These are phyloP conservation scores for Ganoderma lingzhi DNA, from an alignment of 1,284 basidiomycete genomes.

Conservation along the genomic window DNA sequence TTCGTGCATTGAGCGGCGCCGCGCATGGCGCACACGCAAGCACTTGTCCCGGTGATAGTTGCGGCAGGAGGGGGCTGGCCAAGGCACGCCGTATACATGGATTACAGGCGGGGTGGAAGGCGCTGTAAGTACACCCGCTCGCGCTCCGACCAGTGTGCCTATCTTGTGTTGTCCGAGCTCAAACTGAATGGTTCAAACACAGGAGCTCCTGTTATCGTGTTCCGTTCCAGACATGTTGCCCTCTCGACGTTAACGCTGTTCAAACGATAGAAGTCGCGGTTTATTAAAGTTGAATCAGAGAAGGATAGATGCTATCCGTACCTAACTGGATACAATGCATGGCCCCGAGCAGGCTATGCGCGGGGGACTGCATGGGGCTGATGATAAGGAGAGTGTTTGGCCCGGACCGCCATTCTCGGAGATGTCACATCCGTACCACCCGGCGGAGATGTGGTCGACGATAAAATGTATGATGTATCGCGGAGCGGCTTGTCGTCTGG, in stretches of 20 bases:
- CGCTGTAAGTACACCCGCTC: not conserved
- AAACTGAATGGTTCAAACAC: not conserved
- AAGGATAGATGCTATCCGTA: not conserved
- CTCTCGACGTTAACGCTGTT: not conserved
- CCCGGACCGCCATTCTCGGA: not conserved
- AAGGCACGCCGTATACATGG: not conserved
- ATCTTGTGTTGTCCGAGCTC: not conserved
- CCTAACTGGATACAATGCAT: not conserved
- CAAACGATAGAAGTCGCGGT: conserved; percentile 2
- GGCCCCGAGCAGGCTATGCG: not conserved
- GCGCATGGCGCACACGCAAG: not conserved
- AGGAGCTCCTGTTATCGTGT: not conserved
- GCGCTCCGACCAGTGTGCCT: not conserved
- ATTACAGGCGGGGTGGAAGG: not conserved
- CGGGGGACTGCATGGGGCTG: conserved; percentile 3
- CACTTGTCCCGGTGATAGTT: not conserved
- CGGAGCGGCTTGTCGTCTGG: not conserved
- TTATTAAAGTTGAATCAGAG: not conserved
- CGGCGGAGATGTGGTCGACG: not conserved
- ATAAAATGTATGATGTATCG: not conserved
- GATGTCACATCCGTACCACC: not conserved
- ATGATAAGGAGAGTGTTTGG: not conserved
- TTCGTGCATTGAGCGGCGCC: conserved; percentile 6
- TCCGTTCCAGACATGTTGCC: not conserved
- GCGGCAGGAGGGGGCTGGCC: not conserved